Conservation (phyloP, 2,329 filamentous ascomycete species). For the Tolypocladium nubicola region DNA sequence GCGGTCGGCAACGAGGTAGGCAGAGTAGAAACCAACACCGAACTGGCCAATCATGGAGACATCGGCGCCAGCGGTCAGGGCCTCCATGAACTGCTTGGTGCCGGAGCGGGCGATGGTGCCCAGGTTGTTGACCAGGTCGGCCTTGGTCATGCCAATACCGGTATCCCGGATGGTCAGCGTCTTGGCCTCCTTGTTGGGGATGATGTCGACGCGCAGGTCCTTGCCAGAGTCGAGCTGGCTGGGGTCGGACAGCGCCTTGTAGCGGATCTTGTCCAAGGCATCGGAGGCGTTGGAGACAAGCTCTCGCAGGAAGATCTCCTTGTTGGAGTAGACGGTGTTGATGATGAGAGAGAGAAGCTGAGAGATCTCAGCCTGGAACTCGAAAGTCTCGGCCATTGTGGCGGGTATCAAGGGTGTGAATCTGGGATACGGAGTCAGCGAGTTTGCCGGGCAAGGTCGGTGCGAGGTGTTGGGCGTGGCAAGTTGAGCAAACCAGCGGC, state of each 20-base stretch:
- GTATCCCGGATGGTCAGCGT: slow-evolving; percentile 95
- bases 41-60: slow-evolving; percentile 99
- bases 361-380: slow-evolving; percentile 99
- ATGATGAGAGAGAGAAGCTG: slow-evolving; percentile 99
- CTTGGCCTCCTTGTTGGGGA: slow-evolving; percentile 95
- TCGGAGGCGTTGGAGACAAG: slow-evolving; percentile 97
- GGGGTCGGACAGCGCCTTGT: slow-evolving; percentile 94
- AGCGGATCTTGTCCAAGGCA: slow-evolving; percentile 99
- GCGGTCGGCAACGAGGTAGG: slow-evolving; percentile 96
- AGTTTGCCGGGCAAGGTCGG: neutral
- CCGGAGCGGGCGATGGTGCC: slow-evolving; percentile 98
- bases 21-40: slow-evolving; percentile 99
- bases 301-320: slow-evolving; percentile 99
- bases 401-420: slow-evolving; percentile 28
- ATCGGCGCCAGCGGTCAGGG: slow-evolving; percentile 92
- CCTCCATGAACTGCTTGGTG: slow-evolving; percentile 99
- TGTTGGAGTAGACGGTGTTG: slow-evolving; percentile 99
- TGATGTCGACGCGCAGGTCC: slow-evolving; percentile 98
- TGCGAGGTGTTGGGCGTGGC: neutral
- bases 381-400: slow-evolving; percentile 94
- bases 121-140: slow-evolving; percentile 99
- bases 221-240: slow-evolving; percentile 95
- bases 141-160: slow-evolving; percentile 99
- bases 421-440: neutral
- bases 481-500: no score